phyloP scores from a whole-genome alignment of 2,329 filamentous ascomycete species.

The Aspergillus vadensis region DNA sequence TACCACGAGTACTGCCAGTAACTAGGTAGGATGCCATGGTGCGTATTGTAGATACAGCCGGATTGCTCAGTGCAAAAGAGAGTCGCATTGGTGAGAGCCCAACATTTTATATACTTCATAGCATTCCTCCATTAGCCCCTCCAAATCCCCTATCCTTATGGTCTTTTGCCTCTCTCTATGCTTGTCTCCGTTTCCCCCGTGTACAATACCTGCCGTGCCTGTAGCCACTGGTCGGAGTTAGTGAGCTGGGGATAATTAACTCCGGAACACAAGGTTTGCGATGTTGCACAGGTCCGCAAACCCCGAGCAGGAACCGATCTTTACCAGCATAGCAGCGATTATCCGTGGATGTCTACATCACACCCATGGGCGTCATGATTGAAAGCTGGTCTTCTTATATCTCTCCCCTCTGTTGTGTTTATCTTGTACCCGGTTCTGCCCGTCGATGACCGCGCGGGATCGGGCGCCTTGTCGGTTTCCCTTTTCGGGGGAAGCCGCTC shows the following conservation, averaged over 20 bases:
- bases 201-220: too few relatives aligned
- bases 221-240: too few relatives aligned
- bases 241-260: too few relatives aligned
- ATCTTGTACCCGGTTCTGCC: neutral
- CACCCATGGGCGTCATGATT: too few relatives aligned
- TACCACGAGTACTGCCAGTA: slow-evolving; percentile 40
- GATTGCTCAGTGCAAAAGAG: neutral
- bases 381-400: too few relatives aligned
- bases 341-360: neutral
- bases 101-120: neutral
- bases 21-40: slow-evolving; percentile 43
- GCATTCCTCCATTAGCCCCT: too few relatives aligned
- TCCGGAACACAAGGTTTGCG: too few relatives aligned
- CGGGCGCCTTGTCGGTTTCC: too few relatives aligned
- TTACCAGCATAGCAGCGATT: too few relatives aligned
- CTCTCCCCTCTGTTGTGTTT: neutral
- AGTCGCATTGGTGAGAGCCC: neutral
- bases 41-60: neutral
- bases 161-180: too few relatives aligned
- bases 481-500: neutral
- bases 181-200: too few relatives aligned
- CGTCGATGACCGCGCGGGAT: neutral
- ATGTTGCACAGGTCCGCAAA: neutral
- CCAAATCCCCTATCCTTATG: too few relatives aligned
- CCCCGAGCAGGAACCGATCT: neutral